Percentiles rank a stretch among this genome's conserved stretches.
These are phyloP conservation scores for Vigna trinervia DNA, from an alignment of 306 rosid species.

Conservation along the genomic window DNA sequence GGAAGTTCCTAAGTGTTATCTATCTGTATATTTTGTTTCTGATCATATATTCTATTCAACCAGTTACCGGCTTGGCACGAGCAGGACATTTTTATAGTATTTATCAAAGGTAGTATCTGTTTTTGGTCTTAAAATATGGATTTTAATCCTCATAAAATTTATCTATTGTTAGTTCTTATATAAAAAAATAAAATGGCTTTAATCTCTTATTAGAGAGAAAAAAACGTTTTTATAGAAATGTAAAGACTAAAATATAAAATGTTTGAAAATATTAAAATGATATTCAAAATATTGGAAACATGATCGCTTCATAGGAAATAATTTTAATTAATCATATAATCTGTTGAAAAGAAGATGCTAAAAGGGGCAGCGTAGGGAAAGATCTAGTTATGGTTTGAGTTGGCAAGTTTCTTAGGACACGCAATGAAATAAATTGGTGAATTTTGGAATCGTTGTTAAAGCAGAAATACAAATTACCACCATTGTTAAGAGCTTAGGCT, in stretches of 20 bases:
- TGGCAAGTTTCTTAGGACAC: too few species aligned
- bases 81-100: not conserved
- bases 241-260: too few species aligned
- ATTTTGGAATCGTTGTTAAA: too few species aligned
- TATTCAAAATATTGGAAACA: not conserved
- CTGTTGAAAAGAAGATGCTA: not conserved
- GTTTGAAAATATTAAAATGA: too few species aligned
- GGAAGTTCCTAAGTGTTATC: not conserved
- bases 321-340: not conserved
- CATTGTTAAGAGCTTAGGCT: too few species aligned
- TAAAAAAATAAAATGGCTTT: too few species aligned
- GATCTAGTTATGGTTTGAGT: not conserved
- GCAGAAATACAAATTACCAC: too few species aligned
- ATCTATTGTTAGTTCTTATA: too few species aligned
- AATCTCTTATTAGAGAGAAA: too few species aligned
- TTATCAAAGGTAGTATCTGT: not conserved
- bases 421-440: too few species aligned
- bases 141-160: too few species aligned
- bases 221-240: too few species aligned
- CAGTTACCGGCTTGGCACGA: not conserved
- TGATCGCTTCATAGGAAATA: not conserved
- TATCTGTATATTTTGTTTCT: conserved; percentile 6
- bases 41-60: not conserved
- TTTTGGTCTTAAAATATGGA: not conserved
- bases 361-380: not conserved